A percentile compares a stretch with the other conserved stretches of the same genome.
These are phyloP conservation scores for Silene coronaria DNA, from an alignment of 179 eudicot species.

Conservation along the genomic window DNA sequence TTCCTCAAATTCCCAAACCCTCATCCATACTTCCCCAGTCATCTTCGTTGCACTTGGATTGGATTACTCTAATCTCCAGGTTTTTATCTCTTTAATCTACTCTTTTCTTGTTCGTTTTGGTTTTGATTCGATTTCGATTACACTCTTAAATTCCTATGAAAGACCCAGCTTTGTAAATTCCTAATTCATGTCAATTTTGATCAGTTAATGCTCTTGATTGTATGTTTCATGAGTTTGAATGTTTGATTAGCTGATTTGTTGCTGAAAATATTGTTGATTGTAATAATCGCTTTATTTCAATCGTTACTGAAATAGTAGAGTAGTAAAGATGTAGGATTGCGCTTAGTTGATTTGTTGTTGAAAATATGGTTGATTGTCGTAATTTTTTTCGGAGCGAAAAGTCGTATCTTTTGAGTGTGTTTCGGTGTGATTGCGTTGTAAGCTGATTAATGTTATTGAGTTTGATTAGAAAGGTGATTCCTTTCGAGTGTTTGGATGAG, in stretches of 20 bases:
- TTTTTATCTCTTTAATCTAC: neutral
- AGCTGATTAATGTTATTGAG: neutral
- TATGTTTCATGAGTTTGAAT: neutral
- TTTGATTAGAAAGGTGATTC: neutral
- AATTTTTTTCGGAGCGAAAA: neutral
- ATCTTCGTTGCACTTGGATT: neutral
- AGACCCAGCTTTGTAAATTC: neutral
- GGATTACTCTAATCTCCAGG: slow-evolving; percentile 10
- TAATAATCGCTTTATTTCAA: neutral
- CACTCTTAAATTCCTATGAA: neutral
- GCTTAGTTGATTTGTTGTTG: neutral
- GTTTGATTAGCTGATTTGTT: neutral
- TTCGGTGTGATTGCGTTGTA: neutral
- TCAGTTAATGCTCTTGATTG: neutral
- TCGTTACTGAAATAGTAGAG: neutral
- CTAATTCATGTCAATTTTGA: neutral
- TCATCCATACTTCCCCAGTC: neutral
- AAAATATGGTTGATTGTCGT: neutral
- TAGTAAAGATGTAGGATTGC: neutral
- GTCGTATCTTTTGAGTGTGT: neutral
- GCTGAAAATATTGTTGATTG: no score
- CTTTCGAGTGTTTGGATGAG: neutral
- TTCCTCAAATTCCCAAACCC: slow-evolving; percentile 13
- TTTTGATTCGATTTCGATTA: neutral
- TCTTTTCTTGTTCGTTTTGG: neutral